phyloP scores from a whole-genome alignment of 2,329 filamentous ascomycete genomes.

The Aspergillus pseudoterreus region DNA sequence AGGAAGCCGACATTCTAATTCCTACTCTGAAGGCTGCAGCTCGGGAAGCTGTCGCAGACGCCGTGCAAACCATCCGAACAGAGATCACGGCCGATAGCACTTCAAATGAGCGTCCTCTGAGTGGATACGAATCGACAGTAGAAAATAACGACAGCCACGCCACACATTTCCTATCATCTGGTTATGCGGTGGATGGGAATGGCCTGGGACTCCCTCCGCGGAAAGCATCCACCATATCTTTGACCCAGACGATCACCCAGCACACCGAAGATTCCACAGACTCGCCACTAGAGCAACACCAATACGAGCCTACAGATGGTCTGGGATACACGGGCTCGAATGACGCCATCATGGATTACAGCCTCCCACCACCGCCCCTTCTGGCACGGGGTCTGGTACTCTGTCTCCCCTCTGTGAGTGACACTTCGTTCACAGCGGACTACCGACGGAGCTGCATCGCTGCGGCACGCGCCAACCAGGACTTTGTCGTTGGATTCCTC shows the following conservation, averaged over 20 bases:
- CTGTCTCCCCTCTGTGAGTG: conserved; percentile 29
- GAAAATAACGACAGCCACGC: conserved; percentile 10
- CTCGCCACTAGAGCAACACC: conserved; percentile 9
- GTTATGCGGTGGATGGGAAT: conserved; percentile 17
- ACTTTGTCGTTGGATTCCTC: conserved; percentile 39
- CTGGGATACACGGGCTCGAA: conserved; percentile 6
- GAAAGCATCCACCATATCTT: conserved; percentile 40
- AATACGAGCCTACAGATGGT: conserved; percentile 9
- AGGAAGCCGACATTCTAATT: conserved; percentile 40
- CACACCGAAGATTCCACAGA: conserved; percentile 30
- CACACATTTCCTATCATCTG: conserved; percentile 22
- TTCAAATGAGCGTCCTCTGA: conserved; percentile 13
- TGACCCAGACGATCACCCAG: conserved; percentile 38
- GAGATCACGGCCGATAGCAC: conserved; percentile 32
- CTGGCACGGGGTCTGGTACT: conserved; percentile 35
- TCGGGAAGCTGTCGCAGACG: conserved; percentile 37
- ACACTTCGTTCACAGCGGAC: conserved; percentile 29
- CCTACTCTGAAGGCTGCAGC: conserved; percentile 41
- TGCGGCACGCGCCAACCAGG: conserved; percentile 37
- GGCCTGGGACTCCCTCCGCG: conserved; percentile 23
- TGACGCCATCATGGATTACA: conserved; percentile 18
- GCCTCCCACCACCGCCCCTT: conserved; percentile 31
- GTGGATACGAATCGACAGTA: conserved; percentile 9
- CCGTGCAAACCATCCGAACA: conserved; percentile 37
- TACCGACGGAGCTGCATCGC: conserved; percentile 34